Evolutionary conservation across 345 rosid genomes (phyloP).

Genomic region (Adansonia digitata): DNA sequence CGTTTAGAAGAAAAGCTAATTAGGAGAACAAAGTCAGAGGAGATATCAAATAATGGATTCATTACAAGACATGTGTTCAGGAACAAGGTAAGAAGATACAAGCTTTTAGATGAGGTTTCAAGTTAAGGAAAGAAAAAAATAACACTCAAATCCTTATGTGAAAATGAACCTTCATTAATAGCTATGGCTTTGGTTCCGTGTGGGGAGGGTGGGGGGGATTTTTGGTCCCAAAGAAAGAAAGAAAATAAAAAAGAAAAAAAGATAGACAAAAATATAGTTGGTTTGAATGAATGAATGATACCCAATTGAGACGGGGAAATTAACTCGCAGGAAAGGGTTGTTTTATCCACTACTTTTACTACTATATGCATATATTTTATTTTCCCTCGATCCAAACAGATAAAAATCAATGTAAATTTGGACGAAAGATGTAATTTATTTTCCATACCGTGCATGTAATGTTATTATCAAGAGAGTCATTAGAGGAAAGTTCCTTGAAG

Average conservation of each 20-base stretch:
- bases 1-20: slow-evolving; percentile 44
- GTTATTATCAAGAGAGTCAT: not conserved
- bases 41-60: slow-evolving; percentile 19
- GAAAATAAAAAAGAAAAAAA: too few relatives aligned
- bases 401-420: not conserved
- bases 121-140: slow-evolving; percentile 26
- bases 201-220: not conserved
- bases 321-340: not conserved
- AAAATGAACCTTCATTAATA: not conserved
- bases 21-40: slow-evolving; percentile 45
- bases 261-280: not conserved
- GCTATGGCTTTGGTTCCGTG: not conserved
- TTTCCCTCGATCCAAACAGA: not conserved
- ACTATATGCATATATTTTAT: not conserved
- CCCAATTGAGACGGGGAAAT: not conserved
- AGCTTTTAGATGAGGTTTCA: slow-evolving; percentile 61
- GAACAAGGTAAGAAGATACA: slow-evolving; percentile 57
- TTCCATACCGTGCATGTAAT: not conserved
- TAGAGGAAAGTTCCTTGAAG: not conserved
- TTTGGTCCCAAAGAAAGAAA: too few relatives aligned
- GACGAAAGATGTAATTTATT: not conserved
- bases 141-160: not conserved
- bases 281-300: not conserved
- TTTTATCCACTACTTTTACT: not conserved
- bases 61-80: slow-evolving; percentile 30